Evolutionary conservation across 495 filamentous ascomycete genomes (phyloP).

Genomic region (Xylaria curta): DNA sequence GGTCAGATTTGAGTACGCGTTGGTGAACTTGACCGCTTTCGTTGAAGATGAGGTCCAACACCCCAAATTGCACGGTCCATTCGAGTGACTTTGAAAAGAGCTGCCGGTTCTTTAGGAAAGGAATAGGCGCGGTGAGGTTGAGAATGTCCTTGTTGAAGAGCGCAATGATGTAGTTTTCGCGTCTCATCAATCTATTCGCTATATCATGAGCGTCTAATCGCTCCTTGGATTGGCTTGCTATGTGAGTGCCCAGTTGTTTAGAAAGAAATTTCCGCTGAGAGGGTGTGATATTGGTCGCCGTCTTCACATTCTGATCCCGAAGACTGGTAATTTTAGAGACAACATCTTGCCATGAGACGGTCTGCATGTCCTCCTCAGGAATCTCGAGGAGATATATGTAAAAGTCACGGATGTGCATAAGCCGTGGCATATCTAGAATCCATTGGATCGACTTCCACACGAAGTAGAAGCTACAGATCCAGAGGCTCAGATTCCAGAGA

Average conservation of each 20-base stretch:
- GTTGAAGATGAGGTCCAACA: slow-evolving; percentile 94
- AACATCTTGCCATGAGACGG: slow-evolving; percentile 93
- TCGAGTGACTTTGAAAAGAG: slow-evolving; percentile 81
- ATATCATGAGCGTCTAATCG: slow-evolving; percentile 96
- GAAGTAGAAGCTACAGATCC: slow-evolving; percentile 89
- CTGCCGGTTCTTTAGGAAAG: slow-evolving; percentile 78
- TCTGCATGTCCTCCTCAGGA: slow-evolving; percentile 92
- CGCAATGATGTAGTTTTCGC: slow-evolving; percentile 95
- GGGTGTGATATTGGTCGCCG: slow-evolving; percentile 65
- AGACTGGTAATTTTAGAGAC: slow-evolving; percentile 87
- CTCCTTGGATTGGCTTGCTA: slow-evolving; percentile 87
- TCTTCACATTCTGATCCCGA: slow-evolving; percentile 84
- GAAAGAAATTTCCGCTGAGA: slow-evolving; percentile 66
- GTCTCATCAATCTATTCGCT: slow-evolving; percentile 94
- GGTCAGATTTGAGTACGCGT: slow-evolving; percentile 80
- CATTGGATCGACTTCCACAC: slow-evolving; percentile 78
- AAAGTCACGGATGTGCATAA: slow-evolving; percentile 85
- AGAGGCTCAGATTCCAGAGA: slow-evolving; percentile 77
- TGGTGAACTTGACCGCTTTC: slow-evolving; percentile 82
- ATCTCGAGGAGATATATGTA: slow-evolving; percentile 85
- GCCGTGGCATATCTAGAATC: slow-evolving; percentile 73
- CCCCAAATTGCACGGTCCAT: slow-evolving; percentile 86
- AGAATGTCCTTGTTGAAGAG: slow-evolving; percentile 95
- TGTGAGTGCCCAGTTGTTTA: slow-evolving; percentile 40
- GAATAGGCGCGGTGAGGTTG: slow-evolving; percentile 83